phyloP scores from a whole-genome alignment of 2,329 filamentous ascomycete species.

The Aureobasidium subglaciale region DNA sequence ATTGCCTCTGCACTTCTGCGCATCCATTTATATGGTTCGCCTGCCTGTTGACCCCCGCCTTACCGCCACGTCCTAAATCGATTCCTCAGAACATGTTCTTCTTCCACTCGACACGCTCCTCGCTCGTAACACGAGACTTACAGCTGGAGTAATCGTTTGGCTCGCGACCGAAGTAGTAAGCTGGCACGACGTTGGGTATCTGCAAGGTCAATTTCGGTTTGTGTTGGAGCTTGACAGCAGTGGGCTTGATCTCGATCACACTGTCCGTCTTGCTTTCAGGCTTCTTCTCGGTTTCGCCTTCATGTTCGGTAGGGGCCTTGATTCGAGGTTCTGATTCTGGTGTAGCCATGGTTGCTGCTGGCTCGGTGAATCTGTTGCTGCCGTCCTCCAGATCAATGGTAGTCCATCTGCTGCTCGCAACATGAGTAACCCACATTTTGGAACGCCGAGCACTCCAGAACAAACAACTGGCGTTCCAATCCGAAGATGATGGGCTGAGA shows the following conservation, averaged over 20 bases:
- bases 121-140: neutral
- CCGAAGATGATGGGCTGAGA: neutral
- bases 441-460: neutral
- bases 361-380: neutral
- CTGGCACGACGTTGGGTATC: neutral
- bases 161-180: neutral
- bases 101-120: conserved; percentile 1
- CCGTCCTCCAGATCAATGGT: neutral
- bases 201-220: neutral
- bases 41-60: neutral
- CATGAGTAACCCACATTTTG: neutral
- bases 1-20: neutral
- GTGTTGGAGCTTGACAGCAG: neutral
- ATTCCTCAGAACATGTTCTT: neutral
- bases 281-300: too few relatives aligned
- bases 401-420: neutral
- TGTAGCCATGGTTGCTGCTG: neutral
- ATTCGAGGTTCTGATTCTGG: neutral
- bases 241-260: neutral
- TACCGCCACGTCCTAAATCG: neutral
- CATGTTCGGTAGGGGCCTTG: too few relatives aligned
- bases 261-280: neutral
- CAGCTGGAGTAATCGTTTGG: neutral
- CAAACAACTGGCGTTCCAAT: neutral
- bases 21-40: neutral